Evolutionary conservation across 371 early-diverging fungal species (phyloP), one percentile per base, ranked within the genome.

Genomic region (Lichtheimia ramosa): DNA sequence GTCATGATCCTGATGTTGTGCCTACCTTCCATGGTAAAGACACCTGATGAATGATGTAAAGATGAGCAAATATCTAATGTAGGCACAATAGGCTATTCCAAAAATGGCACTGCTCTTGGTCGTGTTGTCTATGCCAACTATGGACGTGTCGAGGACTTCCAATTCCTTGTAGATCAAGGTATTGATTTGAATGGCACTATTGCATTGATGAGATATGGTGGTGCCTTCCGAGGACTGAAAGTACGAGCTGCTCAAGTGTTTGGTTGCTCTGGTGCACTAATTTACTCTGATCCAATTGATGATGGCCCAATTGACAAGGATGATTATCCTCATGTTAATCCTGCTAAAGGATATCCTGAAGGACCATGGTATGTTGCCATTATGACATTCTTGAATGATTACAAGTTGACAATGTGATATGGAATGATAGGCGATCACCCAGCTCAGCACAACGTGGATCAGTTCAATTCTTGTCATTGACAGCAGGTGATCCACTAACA

Each of bases 121-220:
- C 76, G 72, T 34, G 66, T 89, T 3, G 80, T 89, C 6, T 89
- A 89, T 64, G 88, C 83, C 24, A 83, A 87, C 59, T 89, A 84
- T 59, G 89, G 89, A 56, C 66, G 77, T 12, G 52, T 73, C 12
- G 78, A 82, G 58, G 89, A 89, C 62, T 89, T 88, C 62, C 67
- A 64, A 41, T 71, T 60, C 15, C 70, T 89, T 12, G 56, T 64
- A 10, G 63, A 62, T 14, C 70, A 66, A 18, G 85, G 86, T 2
- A 65, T 89, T 25, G 60, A 70, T 23, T 34, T 86, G 10, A 68
- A 59, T 6, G 85, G 80, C 21, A 72, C 73, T 10, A 76, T 89
- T 54, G 88, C 82, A 15, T 69, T 89, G 34, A 71, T 88, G 40
- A 81, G 87, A 39, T 84, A 86, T 48, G 89, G 89, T 43, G 65